phyloP scores from a whole-genome alignment of 2,329 filamentous ascomycete species.

The Pestalotiopsis sp. region DNA sequence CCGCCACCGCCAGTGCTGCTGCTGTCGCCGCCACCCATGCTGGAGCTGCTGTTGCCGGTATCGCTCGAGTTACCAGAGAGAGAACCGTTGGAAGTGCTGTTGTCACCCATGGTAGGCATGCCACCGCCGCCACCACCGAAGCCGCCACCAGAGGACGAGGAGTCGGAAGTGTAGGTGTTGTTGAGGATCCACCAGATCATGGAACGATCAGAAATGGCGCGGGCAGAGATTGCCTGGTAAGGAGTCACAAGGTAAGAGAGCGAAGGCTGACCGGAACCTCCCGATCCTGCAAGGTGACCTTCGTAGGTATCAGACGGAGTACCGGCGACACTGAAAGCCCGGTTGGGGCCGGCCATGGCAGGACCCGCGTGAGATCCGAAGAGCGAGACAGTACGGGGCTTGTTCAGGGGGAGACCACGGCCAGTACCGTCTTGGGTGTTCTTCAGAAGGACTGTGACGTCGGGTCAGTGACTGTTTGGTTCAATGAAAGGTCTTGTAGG shows the following conservation, averaged over 20 bases:
- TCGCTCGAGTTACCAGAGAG: background rate
- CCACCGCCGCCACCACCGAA: slow-evolving; percentile 20
- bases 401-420: slow-evolving; percentile 58
- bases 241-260: slow-evolving; percentile 58
- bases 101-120: slow-evolving; percentile 17
- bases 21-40: background rate
- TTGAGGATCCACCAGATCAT: slow-evolving; percentile 13
- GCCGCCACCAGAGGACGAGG: background rate
- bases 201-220: slow-evolving; percentile 41
- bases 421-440: slow-evolving; percentile 55
- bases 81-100: background rate
- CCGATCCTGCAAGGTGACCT: slow-evolving; percentile 50
- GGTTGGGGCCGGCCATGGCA: slow-evolving; percentile 49
- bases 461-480: background rate
- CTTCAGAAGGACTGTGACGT: slow-evolving; percentile 47
- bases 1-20: background rate
- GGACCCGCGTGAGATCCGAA: slow-evolving; percentile 62
- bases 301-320: slow-evolving; percentile 14
- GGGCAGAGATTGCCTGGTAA: slow-evolving; percentile 51
- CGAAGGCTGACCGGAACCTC: slow-evolving; percentile 53
- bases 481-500: background rate
- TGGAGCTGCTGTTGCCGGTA: background rate
- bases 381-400: slow-evolving; percentile 44
- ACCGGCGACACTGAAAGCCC: slow-evolving; percentile 14
- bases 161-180: slow-evolving; percentile 31